Base-by-base conservation (phyloP, 106 monocot genomes). In the Amphibolis antarctica region DNA sequence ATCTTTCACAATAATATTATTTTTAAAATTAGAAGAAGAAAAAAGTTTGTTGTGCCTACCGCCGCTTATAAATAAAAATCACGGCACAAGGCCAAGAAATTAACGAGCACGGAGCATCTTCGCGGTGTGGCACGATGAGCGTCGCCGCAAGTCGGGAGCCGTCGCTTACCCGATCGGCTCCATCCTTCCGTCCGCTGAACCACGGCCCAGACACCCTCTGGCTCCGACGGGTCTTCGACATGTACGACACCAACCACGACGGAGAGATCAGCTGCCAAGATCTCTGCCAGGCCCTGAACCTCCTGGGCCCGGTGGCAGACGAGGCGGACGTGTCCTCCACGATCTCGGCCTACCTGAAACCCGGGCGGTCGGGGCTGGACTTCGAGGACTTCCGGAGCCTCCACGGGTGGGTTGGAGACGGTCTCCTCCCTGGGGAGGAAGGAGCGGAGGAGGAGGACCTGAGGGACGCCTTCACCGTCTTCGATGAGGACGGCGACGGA, bases 211-310 rank as follows among this genome's bases (percentile, higher is more conserved):
- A 86, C 79, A 62, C 62, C 46, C 62, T 86, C 76, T 76, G 82
- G 53, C 82, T 86, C 74, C 82, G 79, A 44, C 79, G 82, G 54
- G 60, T 82, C 48, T 86, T 86, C 77, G 82, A 86, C 74, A 42
- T 86, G 55, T 86, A 82, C 79, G 86, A 86, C 68, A 28, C 59
- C 7, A 65, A 50, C 82, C 69, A 68, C 47, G 86, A 82, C 59
- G 84, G 80, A 45, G 73, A 71, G 67, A 68, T 84, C 76, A 74
- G 77, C 63, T 25, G 66, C 57, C 31, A 53, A 44, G 84, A 84
- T 66, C 50, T 84, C 64, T 25, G 31, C 55, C 44, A 22, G 15
- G 76, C 84, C 15, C 76, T 84, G 22, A 66, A 57, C 27, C 61
- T 54, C 30, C 76, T 81, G 64, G 81, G 81, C 15, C 76, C 76